These are phyloP conservation scores for Aspergillus viridinutans DNA, from an alignment of 2,329 filamentous ascomycete genomes.

Conservation along the genomic window DNA sequence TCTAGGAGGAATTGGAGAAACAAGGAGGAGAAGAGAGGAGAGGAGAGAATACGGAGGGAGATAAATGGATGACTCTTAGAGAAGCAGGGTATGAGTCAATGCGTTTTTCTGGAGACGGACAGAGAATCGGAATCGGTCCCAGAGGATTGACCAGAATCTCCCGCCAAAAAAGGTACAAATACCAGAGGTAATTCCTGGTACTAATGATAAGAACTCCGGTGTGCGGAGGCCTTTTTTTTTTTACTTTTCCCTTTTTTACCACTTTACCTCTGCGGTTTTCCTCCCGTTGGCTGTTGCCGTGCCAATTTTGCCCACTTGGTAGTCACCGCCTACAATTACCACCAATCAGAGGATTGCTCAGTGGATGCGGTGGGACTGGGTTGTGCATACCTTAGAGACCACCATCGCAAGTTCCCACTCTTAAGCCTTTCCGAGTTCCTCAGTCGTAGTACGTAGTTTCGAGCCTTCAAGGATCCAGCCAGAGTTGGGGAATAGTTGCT, in stretches of 20 bases:
- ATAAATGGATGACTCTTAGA: slow-evolving; percentile 10
- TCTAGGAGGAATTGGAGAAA: slow-evolving; percentile 7
- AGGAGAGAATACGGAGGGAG: slow-evolving; percentile 8
- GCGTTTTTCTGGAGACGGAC: slow-evolving; percentile 8
- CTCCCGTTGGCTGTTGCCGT: not conserved
- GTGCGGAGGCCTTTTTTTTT: slow-evolving; percentile 19
- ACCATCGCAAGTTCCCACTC: not conserved
- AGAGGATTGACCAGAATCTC: slow-evolving; percentile 1
- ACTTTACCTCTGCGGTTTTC: not conserved
- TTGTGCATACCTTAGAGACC: not conserved
- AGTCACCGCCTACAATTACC: slow-evolving; percentile 10
- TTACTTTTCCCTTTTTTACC: slow-evolving; percentile 2
- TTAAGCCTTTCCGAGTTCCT: too few species aligned
- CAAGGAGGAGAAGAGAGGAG: slow-evolving; percentile 8
- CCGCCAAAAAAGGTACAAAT: slow-evolving; percentile 5
- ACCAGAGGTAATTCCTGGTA: not conserved
- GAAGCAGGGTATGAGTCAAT: slow-evolving; percentile 26
- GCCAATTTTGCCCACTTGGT: not conserved
- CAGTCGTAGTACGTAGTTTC: not conserved
- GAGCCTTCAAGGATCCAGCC: not conserved
- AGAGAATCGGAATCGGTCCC: slow-evolving; percentile 12
- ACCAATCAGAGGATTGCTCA: slow-evolving; percentile 7
- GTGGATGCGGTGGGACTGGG: not conserved
- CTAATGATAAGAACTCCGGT: slow-evolving; percentile 28
- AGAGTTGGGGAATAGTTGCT: not conserved